These are phyloP conservation scores for Cairneyella variabilis DNA, from an alignment of 495 filamentous ascomycete species.

Conservation along the genomic window DNA sequence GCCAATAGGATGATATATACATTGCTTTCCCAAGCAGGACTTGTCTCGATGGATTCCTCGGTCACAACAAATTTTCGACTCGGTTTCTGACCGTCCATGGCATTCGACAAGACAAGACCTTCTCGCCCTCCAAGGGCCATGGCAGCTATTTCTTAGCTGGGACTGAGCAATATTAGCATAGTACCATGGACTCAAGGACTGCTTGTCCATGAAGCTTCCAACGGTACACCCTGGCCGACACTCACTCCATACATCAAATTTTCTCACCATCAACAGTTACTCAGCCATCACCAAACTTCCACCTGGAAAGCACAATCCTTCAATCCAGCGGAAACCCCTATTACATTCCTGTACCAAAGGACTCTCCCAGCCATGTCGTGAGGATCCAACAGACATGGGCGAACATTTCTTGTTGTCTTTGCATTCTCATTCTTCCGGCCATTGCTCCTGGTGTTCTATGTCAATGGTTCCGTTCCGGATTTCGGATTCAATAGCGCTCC, in stretches of 20 bases:
- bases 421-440: not conserved
- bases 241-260: not conserved
- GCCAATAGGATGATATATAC: too few relatives aligned
- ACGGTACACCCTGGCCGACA: not conserved
- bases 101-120: too few relatives aligned
- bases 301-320: not conserved
- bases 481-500: not conserved
- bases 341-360: too few relatives aligned
- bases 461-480: not conserved
- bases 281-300: not conserved
- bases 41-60: too few relatives aligned
- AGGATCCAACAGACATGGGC: conserved; percentile 3
- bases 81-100: too few relatives aligned
- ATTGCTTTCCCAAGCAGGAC: not conserved
- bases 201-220: not conserved
- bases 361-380: not conserved
- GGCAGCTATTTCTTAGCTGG: too few relatives aligned
- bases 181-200: too few relatives aligned
- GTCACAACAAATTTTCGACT: too few relatives aligned
- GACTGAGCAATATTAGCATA: too few relatives aligned
- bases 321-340: not conserved
- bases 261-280: not conserved
- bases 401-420: not conserved
- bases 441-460: not conserved
- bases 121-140: too few relatives aligned